Conservation (phyloP, 371 early-diverging fungal genomes). For the Synchytrium microbalum region DNA sequence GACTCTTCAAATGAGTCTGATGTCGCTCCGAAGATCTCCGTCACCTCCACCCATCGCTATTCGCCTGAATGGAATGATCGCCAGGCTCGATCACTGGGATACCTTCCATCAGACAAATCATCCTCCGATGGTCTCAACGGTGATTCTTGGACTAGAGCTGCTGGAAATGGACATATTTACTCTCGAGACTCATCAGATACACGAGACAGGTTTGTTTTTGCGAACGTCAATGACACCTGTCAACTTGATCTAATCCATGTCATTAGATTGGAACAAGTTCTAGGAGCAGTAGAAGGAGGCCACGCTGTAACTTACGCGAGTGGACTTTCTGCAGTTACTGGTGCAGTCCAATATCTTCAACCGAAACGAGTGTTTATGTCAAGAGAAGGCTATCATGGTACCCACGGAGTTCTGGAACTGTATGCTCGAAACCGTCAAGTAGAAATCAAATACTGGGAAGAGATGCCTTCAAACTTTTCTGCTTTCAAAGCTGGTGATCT, state of each 20-base stretch:
- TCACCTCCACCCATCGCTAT: slow-evolving; percentile 32
- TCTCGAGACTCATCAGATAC: slow-evolving; percentile 22
- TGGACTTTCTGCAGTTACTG: slow-evolving; percentile 33
- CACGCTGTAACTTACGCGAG: slow-evolving; percentile 36
- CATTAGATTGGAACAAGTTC: background rate
- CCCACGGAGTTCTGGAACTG: slow-evolving; percentile 20
- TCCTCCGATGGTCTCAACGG: background rate
- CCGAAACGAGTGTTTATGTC: slow-evolving; percentile 22
- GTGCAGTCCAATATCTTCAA: slow-evolving; percentile 22
- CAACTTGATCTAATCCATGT: background rate
- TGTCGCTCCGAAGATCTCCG: slow-evolving; percentile 26
- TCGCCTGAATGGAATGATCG: slow-evolving; percentile 16
- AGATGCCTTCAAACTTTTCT: background rate
- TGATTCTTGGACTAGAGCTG: background rate
- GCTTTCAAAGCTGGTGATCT: slow-evolving; percentile 19
- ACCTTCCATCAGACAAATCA: slow-evolving; percentile 1
- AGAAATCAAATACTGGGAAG: slow-evolving; percentile 4
- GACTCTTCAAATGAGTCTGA: slow-evolving; percentile 10
- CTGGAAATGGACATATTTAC: slow-evolving; percentile 16
- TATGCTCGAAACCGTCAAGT: slow-evolving; percentile 18
- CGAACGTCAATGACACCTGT: slow-evolving; percentile 12
- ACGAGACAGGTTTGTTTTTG: slow-evolving; percentile 25
- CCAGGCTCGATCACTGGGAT: slow-evolving; percentile 14
- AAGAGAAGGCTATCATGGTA: slow-evolving; percentile 3
- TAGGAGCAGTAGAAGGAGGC: slow-evolving; percentile 10